Evolutionary conservation across 371 early-diverging fungal species (phyloP).

Genomic region (Rhizomucor pusillus): DNA sequence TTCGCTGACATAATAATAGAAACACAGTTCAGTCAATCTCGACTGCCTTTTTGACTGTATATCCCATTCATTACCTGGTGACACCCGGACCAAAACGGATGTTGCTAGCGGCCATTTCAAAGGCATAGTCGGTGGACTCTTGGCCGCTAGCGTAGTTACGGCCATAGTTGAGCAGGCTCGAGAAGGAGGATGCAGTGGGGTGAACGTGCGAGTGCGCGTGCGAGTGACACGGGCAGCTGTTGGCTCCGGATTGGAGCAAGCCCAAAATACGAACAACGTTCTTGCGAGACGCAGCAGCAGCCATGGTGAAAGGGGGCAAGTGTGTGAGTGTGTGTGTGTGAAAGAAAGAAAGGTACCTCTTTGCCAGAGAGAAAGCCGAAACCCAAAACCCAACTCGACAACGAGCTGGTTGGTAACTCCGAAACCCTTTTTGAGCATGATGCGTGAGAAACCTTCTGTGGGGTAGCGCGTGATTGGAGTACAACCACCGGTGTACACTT

Average conservation of each 20-base stretch:
- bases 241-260: conserved; percentile 41
- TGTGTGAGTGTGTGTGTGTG: too few species aligned
- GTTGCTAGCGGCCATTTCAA: conserved; percentile 88
- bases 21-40: neutral
- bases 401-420: too few species aligned
- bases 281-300: conserved; percentile 47
- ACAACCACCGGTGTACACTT: too few species aligned
- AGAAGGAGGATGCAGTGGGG: conserved; percentile 29
- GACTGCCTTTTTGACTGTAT: neutral
- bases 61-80: conserved; percentile 51
- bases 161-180: conserved; percentile 43
- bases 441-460: too few species aligned
- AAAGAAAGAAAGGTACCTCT: too few species aligned
- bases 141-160: conserved; percentile 46
- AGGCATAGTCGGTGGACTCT: conserved; percentile 71
- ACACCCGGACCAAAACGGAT: conserved; percentile 87
- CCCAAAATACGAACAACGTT: conserved; percentile 47
- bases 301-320: conserved; percentile 32
- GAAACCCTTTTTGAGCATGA: too few species aligned
- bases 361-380: neutral
- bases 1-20: conserved; percentile 47
- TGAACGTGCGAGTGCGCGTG: conserved; percentile 34
- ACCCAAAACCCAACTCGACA: too few species aligned
- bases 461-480: too few species aligned
- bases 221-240: conserved; percentile 56